Conservation (phyloP, 495 filamentous ascomycete species). For the Penicillium lagena region DNA sequence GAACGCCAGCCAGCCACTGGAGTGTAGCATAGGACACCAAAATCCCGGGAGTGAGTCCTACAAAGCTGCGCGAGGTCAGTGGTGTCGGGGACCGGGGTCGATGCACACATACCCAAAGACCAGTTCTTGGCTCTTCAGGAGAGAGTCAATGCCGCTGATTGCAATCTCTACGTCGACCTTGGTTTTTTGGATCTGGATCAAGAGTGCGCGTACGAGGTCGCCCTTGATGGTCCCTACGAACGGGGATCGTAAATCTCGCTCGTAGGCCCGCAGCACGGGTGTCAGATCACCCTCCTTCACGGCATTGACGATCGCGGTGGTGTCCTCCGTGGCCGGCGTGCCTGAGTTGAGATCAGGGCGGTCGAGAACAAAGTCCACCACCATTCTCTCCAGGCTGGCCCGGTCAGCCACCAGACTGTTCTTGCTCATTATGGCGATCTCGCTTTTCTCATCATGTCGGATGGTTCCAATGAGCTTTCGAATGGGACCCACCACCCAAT, state of each 20-base stretch:
- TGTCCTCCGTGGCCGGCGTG: constrained; percentile 45
- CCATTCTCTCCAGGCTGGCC: constrained; percentile 92
- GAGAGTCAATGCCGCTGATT: constrained; percentile 84
- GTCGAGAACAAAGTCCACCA: constrained; percentile 86
- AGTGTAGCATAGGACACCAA: constrained; percentile 71
- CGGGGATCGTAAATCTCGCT: constrained; percentile 73
- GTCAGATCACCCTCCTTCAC: constrained; percentile 91
- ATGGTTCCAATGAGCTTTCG: constrained; percentile 85
- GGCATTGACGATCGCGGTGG: constrained; percentile 62
- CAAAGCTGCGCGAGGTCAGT: constrained; percentile 50
- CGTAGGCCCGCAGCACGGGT: constrained; percentile 82
- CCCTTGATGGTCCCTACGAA: constrained; percentile 73
- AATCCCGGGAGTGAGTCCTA: constrained; percentile 85
- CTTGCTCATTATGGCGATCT: constrained; percentile 93
- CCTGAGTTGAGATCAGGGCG: constrained; percentile 51
- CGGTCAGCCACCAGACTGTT: constrained; percentile 83
- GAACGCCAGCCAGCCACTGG: constrained; percentile 61
- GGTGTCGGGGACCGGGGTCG: too few species aligned
- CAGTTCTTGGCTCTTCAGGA: constrained; percentile 92
- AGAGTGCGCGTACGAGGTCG: constrained; percentile 80
- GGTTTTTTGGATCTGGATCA: constrained; percentile 97
- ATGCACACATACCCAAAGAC: constrained; percentile 64
- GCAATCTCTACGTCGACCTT: constrained; percentile 98
- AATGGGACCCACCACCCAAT: constrained; percentile 87
- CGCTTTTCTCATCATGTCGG: constrained; percentile 79